phyloP scores from a whole-genome alignment of 2,329 filamentous ascomycete species.

The Colletotrichum spaethianum region DNA sequence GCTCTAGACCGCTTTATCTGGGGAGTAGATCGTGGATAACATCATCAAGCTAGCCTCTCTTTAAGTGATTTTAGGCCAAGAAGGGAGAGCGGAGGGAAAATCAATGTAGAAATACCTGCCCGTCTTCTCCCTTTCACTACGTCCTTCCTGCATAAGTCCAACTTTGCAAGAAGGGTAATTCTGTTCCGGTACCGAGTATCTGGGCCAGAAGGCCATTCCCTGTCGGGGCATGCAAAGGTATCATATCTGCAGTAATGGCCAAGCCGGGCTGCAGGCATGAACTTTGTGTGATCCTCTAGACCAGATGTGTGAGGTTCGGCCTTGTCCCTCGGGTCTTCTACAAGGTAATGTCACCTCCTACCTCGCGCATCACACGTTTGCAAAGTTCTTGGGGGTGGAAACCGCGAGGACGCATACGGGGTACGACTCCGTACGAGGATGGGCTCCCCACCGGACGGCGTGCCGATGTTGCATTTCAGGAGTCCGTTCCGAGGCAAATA shows the following conservation, averaged over 20 bases:
- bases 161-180: background rate
- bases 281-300: slow-evolving; percentile 10
- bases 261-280: slow-evolving; percentile 22
- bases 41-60: slow-evolving; percentile 6
- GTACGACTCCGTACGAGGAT: background rate
- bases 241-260: slow-evolving; percentile 15
- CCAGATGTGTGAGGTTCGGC: background rate
- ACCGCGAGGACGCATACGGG: slow-evolving; percentile 20
- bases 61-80: background rate
- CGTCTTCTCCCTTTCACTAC: background rate
- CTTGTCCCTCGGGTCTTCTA: slow-evolving; percentile 16
- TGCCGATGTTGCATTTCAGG: slow-evolving; percentile 33
- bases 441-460: background rate
- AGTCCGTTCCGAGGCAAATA: slow-evolving; percentile 4
- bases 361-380: background rate
- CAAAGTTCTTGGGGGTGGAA: background rate
- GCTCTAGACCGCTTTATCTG: slow-evolving; percentile 29
- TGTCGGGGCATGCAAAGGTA: slow-evolving; percentile 16
- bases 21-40: slow-evolving; percentile 23
- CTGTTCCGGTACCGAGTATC: slow-evolving; percentile 23
- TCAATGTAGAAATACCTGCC: slow-evolving; percentile 15
- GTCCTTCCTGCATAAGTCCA: background rate
- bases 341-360: background rate
- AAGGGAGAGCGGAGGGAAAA: slow-evolving; percentile 19
- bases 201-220: slow-evolving; percentile 25